Conservation (phyloP, 257 asterid species). For the Scutellaria baicalensis region DNA sequence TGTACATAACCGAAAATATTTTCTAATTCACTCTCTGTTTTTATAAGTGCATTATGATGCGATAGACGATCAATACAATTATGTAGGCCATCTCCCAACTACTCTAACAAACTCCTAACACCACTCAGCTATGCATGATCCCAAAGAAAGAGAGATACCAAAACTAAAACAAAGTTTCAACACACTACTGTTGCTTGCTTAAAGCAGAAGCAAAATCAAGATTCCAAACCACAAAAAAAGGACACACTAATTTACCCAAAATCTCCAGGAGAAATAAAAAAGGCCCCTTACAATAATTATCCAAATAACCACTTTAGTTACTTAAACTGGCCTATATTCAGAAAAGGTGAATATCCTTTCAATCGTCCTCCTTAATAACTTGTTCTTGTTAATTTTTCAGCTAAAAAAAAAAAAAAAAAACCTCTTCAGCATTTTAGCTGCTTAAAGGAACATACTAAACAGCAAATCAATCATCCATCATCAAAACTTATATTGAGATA, state of each 20-base stretch:
- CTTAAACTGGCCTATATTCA: slow-evolving; percentile 12
- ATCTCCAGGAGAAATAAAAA: too few species aligned
- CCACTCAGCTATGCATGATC: slow-evolving; percentile 22
- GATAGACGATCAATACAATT: slow-evolving; percentile 17
- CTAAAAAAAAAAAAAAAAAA: background rate
- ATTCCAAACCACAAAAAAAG: slow-evolving; percentile 37
- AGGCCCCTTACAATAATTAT: background rate
- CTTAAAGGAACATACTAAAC: background rate
- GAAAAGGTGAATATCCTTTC: slow-evolving; percentile 1
- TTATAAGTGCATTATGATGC: slow-evolving; percentile 19
- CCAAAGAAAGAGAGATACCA: slow-evolving; percentile 16
- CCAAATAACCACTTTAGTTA: slow-evolving; percentile 6
- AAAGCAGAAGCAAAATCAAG: slow-evolving; percentile 48
- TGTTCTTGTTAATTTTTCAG: background rate
- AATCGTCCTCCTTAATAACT: background rate
- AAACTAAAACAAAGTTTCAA: slow-evolving; percentile 10
- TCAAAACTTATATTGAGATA: background rate
- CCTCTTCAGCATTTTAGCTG: background rate
- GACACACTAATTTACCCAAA: slow-evolving; percentile 12
- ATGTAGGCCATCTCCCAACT: slow-evolving; percentile 7
- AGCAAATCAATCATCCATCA: background rate
- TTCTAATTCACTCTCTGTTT: background rate
- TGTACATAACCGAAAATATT: slow-evolving; percentile 14
- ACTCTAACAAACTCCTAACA: slow-evolving; percentile 18
- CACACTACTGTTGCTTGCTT: slow-evolving; percentile 43